These are phyloP conservation scores for Fusarium floridanum DNA, from an alignment of 2,329 filamentous ascomycete species.

Conservation along the genomic window DNA sequence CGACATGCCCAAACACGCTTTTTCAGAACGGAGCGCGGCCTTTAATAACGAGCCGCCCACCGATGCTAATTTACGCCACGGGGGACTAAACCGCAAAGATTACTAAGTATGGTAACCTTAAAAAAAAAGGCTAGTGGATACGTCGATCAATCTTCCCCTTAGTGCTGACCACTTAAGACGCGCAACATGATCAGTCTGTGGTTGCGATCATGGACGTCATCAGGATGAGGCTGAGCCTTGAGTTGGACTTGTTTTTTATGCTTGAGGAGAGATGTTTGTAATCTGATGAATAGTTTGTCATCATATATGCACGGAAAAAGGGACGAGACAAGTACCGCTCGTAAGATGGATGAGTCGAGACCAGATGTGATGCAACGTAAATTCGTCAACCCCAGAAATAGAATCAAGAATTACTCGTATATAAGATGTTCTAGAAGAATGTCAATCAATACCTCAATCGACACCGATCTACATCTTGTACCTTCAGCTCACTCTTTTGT, in stretches of 20 bases:
- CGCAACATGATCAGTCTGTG: not conserved
- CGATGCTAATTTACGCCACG: slow-evolving; percentile 3
- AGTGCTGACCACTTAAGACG: not conserved
- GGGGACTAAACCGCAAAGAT: not conserved
- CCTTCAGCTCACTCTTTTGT: not conserved
- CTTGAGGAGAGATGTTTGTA: not conserved
- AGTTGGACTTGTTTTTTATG: not conserved
- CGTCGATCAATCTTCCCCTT: not conserved
- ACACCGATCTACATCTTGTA: not conserved
- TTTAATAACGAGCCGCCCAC: slow-evolving; percentile 21
- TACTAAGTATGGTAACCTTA: slow-evolving; percentile 5
- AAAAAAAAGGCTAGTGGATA: not conserved
- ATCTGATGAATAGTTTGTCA: not conserved
- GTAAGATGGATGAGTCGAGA: not conserved
- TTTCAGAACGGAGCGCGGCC: slow-evolving; percentile 11
- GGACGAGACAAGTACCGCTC: slow-evolving; percentile 3
- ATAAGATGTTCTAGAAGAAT: not conserved
- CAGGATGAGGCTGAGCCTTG: not conserved
- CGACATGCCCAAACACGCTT: slow-evolving; percentile 1
- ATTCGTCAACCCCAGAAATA: not conserved
- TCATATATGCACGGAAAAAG: not conserved
- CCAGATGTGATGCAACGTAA: not conserved
- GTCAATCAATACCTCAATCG: not conserved
- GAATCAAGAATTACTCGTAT: not conserved
- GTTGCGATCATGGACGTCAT: not conserved